Percentiles rank a stretch among this genome's conserved stretches.
Conservation (phyloP, 2,329 filamentous ascomycete species). For the Aspergillus sp. region DNA sequence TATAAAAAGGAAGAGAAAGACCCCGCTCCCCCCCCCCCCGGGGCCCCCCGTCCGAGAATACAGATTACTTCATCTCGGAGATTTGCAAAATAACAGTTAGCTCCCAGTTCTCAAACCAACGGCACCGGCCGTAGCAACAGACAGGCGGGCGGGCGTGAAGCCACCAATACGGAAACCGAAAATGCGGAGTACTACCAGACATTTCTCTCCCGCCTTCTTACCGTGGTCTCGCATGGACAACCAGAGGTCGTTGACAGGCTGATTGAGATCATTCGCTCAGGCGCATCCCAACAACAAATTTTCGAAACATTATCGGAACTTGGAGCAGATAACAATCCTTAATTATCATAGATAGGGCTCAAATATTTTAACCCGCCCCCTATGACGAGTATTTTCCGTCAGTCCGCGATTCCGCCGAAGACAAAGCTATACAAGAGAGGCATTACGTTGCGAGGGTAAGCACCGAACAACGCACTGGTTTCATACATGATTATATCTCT, state of each 20-base stretch:
- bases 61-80: background rate
- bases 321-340: background rate
- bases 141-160: background rate
- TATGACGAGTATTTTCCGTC: background rate
- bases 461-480: background rate
- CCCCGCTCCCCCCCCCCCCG: no score
- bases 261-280: conserved; percentile 29
- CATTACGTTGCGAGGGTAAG: background rate
- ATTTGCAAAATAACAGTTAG: conserved; percentile 4
- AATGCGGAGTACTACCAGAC: conserved; percentile 23
- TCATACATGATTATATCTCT: background rate
- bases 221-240: conserved; percentile 23
- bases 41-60: no score
- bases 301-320: conserved; percentile 20
- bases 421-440: no score
- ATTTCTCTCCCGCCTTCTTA: conserved; percentile 27
- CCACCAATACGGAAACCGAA: conserved; percentile 8
- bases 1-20: background rate
- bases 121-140: conserved; percentile 5
- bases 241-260: conserved; percentile 24
- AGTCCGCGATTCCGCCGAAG: background rate
- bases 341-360: background rate
- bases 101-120: conserved; percentile 9
- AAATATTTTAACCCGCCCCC: background rate
- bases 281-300: conserved; percentile 29